Conservation (phyloP, 768 basidiomycete genomes). For the Boletus reticuloceps region DNA sequence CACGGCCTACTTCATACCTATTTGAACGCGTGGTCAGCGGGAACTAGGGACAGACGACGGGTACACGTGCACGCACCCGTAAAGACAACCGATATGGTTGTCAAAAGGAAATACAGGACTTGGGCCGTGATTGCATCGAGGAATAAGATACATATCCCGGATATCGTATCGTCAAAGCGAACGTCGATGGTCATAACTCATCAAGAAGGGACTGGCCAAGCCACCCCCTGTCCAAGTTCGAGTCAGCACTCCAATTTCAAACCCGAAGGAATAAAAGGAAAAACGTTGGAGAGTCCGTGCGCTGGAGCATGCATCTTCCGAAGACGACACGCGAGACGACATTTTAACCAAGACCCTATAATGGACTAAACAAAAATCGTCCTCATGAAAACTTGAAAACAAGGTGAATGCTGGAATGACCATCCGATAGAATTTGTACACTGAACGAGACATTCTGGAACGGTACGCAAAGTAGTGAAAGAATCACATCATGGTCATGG, state of each 20-base stretch:
- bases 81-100: slow-evolving; percentile 7
- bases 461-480: not conserved
- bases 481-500: too few species aligned
- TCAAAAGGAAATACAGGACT: slow-evolving; percentile 3
- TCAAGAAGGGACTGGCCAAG: not conserved
- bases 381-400: too few species aligned
- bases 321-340: too few species aligned
- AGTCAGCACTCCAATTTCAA: not conserved
- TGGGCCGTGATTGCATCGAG: slow-evolving; percentile 1
- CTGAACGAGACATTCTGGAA: not conserved
- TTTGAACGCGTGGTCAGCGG: not conserved
- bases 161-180: not conserved
- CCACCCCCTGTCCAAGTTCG: not conserved
- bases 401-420: too few species aligned
- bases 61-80: slow-evolving; percentile 12
- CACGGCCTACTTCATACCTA: slow-evolving; percentile 17
- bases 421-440: not conserved
- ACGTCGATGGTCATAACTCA: not conserved
- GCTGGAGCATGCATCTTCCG: too few species aligned
- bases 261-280: too few species aligned
- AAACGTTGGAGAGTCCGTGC: too few species aligned
- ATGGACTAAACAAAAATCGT: too few species aligned
- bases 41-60: not conserved
- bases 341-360: too few species aligned
- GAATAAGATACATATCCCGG: not conserved